Conservation (phyloP, 257 asterid genomes). For the Przewalskia tangutica region DNA sequence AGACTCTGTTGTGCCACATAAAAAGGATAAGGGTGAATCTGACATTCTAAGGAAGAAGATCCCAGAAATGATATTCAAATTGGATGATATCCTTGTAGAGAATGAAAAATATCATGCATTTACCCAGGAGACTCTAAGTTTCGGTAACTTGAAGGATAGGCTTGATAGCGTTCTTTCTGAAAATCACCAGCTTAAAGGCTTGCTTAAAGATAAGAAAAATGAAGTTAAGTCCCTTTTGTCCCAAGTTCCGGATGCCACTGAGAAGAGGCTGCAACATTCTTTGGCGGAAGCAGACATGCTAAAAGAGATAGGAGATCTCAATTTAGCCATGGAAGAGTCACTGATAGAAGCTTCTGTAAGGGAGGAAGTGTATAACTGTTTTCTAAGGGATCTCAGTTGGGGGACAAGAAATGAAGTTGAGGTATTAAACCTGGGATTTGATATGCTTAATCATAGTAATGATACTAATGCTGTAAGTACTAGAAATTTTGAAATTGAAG, state of each 20-base stretch:
- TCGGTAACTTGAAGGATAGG: conserved; percentile 36
- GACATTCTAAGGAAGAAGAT: conserved; percentile 57
- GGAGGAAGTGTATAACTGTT: conserved; percentile 48
- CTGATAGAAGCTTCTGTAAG: conserved; percentile 31
- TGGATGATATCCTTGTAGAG: conserved; percentile 56
- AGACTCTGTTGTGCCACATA: conserved; percentile 33
- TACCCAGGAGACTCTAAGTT: conserved; percentile 24
- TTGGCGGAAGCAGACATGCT: conserved; percentile 42
- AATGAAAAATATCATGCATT: conserved; percentile 44
- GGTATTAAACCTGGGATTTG: background rate
- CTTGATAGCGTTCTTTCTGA: conserved; percentile 54
- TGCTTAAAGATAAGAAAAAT: conserved; percentile 38
- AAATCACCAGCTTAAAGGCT: conserved; percentile 49
- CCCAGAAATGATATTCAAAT: conserved; percentile 43
- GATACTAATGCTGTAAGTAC: conserved; percentile 19
- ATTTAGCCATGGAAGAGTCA: conserved; percentile 36
- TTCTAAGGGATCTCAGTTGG: conserved; percentile 37
- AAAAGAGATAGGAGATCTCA: conserved; percentile 35
- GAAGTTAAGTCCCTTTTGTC: conserved; percentile 47
- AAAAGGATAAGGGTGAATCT: conserved; percentile 54
- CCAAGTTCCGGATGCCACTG: conserved; percentile 39
- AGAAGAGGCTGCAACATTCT: conserved; percentile 40
- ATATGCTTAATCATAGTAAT: background rate
- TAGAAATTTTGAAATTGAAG: conserved; percentile 27
- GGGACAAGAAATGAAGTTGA: conserved; percentile 13